Percentiles rank a stretch among this genome's conserved stretches.
These are phyloP conservation scores for Albugo laibachii DNA, from an alignment of 352 stramenopile species.

Conservation along the genomic window DNA sequence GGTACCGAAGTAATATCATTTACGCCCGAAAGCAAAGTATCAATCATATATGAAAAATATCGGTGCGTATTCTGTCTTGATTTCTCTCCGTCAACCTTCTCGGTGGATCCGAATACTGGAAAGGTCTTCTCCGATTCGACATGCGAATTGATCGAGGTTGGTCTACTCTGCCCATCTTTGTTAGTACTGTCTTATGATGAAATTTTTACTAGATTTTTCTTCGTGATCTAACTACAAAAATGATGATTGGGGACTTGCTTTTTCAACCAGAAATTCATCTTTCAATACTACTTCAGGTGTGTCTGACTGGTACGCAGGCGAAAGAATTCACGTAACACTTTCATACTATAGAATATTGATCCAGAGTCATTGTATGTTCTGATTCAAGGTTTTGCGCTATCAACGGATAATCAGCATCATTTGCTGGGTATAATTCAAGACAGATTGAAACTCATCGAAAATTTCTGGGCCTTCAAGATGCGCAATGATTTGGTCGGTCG, in stretches of 20 bases:
- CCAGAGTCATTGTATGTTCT: slow-evolving; percentile 68
- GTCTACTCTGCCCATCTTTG: not conserved
- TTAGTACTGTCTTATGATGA: not conserved
- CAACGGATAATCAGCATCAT: slow-evolving; percentile 20
- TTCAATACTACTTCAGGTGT: slow-evolving; percentile 35
- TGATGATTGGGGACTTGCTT: slow-evolving; percentile 20
- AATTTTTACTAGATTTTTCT: slow-evolving; percentile 34
- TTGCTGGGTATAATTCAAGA: slow-evolving; percentile 56
- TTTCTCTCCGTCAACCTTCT: slow-evolving; percentile 59
- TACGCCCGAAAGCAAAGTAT: slow-evolving; percentile 23
- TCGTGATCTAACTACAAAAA: slow-evolving; percentile 30
- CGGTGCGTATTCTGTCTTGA: slow-evolving; percentile 71
- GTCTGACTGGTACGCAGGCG: not conserved
- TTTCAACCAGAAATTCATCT: slow-evolving; percentile 58
- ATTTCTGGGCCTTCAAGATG: slow-evolving; percentile 34
- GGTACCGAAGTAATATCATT: too few relatives aligned
- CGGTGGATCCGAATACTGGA: slow-evolving; percentile 52
- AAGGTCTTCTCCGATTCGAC: slow-evolving; percentile 63
- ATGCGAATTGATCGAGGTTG: slow-evolving; percentile 50
- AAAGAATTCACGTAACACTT: not conserved
- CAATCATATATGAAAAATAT: slow-evolving; percentile 54
- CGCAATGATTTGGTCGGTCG: slow-evolving; percentile 5
- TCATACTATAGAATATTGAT: slow-evolving; percentile 24
- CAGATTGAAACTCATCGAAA: slow-evolving; percentile 58
- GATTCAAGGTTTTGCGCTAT: slow-evolving; percentile 62